Evolutionary conservation across 1,284 basidiomycete species (phyloP).

Genomic region (Cryptococcus floricola): DNA sequence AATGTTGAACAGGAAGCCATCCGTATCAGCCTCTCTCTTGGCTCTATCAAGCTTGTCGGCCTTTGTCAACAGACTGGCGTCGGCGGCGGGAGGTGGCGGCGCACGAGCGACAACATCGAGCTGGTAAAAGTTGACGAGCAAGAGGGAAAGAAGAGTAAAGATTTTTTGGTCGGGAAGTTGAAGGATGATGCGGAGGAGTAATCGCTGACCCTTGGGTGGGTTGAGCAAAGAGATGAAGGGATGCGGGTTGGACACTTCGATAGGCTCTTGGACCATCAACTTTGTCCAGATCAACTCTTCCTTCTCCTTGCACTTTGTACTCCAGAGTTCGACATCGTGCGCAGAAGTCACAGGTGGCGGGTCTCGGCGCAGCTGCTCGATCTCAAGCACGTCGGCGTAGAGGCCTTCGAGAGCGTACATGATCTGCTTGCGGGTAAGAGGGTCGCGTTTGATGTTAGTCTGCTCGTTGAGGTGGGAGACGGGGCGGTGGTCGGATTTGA

Average conservation of each 20-base stretch:
- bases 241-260: slow-evolving; percentile 83
- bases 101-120: slow-evolving; percentile 82
- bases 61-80: slow-evolving; percentile 49
- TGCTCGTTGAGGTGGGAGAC: slow-evolving; percentile 37
- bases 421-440: slow-evolving; percentile 73
- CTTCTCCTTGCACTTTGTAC: slow-evolving; percentile 55
- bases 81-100: slow-evolving; percentile 55
- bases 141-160: slow-evolving; percentile 80
- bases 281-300: slow-evolving; percentile 75
- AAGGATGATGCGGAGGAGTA: slow-evolving; percentile 85
- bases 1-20: slow-evolving; percentile 80
- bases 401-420: slow-evolving; percentile 77
- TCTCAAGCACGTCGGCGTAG: slow-evolving; percentile 76
- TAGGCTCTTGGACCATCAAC: slow-evolving; percentile 79
- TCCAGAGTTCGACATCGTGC: slow-evolving; percentile 65
- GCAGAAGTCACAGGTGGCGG: slow-evolving; percentile 57
- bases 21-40: slow-evolving; percentile 82
- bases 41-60: slow-evolving; percentile 60
- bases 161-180: slow-evolving; percentile 75
- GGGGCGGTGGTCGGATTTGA: slow-evolving; percentile 48
- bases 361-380: slow-evolving; percentile 81
- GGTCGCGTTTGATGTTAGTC: slow-evolving; percentile 53
- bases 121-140: slow-evolving; percentile 90
- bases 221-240: slow-evolving; percentile 91
- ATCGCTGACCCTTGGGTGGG: slow-evolving; percentile 86